Evolutionary conservation across 352 stramenopile species (phyloP).

Genomic region (Phytophthora colocasiae): DNA sequence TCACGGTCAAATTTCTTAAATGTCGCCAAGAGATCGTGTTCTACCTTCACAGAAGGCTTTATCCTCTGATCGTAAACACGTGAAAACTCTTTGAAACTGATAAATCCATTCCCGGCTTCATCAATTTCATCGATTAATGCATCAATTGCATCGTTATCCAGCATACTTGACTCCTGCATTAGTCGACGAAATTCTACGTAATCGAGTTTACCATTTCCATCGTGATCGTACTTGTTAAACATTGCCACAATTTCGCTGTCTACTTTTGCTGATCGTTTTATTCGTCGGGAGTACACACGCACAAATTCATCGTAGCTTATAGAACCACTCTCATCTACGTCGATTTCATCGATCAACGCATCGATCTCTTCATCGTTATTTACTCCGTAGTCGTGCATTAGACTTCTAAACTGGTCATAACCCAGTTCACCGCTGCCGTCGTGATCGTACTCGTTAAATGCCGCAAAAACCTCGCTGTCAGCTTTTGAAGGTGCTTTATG

Average conservation of each 20-base stretch:
- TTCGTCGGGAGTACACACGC: conserved; percentile 33
- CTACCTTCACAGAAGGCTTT: conserved; percentile 28
- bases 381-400: conserved; percentile 65
- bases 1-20: conserved; percentile 51
- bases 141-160: conserved; percentile 50
- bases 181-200: conserved; percentile 61
- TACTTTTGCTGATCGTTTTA: conserved; percentile 29
- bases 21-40: conserved; percentile 35
- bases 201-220: conserved; percentile 56
- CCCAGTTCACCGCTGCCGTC: conserved; percentile 56
- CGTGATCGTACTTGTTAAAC: conserved; percentile 52
- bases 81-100: conserved; percentile 57
- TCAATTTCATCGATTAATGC: conserved; percentile 55
- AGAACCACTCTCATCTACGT: conserved; percentile 41
- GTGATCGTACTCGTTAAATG: conserved; percentile 52
- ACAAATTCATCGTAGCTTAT: conserved; percentile 59
- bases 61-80: conserved; percentile 36
- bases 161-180: conserved; percentile 62
- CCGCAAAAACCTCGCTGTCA: conserved; percentile 14
- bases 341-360: conserved; percentile 52
- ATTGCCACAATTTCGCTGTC: conserved; percentile 31
- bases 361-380: conserved; percentile 50
- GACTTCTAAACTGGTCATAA: conserved; percentile 56
- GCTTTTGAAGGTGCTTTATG: conserved; percentile 1
- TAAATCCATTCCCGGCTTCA: conserved; percentile 40